These are phyloP conservation scores for Trypanosoma avium DNA, from an alignment of 208 protist species.

Conservation along the genomic window DNA sequence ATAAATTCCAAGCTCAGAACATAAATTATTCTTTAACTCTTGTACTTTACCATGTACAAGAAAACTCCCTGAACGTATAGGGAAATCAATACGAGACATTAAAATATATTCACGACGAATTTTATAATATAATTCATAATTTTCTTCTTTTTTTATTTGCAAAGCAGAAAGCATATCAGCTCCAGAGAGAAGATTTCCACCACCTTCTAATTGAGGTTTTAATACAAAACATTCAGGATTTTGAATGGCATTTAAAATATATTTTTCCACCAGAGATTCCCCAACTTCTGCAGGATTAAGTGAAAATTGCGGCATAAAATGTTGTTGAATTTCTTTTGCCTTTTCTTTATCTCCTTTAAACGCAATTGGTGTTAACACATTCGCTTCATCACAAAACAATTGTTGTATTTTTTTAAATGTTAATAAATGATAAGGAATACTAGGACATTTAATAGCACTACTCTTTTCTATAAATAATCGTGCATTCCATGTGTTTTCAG, in stretches of 20 bases:
- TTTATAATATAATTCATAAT: constrained; percentile 31
- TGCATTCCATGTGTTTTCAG: constrained; percentile 69
- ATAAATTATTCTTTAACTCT: constrained; percentile 58
- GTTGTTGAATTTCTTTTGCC: constrained; percentile 38
- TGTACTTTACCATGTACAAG: constrained; percentile 55
- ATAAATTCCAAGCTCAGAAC: constrained; percentile 90
- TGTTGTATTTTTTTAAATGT: constrained; percentile 97
- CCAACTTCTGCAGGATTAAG: constrained; percentile 72
- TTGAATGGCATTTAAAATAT: constrained; percentile 64
- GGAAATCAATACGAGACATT: constrained; percentile 87
- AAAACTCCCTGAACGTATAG: constrained; percentile 44
- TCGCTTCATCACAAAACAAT: constrained; percentile 71
- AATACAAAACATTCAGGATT: constrained; percentile 89
- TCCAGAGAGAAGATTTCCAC: constrained; percentile 91
- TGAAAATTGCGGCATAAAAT: constrained; percentile 91
- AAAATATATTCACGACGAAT: constrained; percentile 88
- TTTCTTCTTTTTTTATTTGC: constrained; percentile 18
- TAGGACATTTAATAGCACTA: constrained; percentile 94
- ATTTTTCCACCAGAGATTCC: constrained; percentile 32
- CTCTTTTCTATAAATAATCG: constrained; percentile 75
- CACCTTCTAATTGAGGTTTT: constrained; percentile 96
- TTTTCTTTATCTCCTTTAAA: constrained; percentile 54
- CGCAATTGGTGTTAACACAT: constrained; percentile 61
- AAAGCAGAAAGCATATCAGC: constrained; percentile 66
- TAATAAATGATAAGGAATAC: constrained; percentile 92